Evolutionary conservation across 805 yeast species (phyloP), one percentile per base, ranked within the genome.

Genomic region (Candida stauntonica): DNA sequence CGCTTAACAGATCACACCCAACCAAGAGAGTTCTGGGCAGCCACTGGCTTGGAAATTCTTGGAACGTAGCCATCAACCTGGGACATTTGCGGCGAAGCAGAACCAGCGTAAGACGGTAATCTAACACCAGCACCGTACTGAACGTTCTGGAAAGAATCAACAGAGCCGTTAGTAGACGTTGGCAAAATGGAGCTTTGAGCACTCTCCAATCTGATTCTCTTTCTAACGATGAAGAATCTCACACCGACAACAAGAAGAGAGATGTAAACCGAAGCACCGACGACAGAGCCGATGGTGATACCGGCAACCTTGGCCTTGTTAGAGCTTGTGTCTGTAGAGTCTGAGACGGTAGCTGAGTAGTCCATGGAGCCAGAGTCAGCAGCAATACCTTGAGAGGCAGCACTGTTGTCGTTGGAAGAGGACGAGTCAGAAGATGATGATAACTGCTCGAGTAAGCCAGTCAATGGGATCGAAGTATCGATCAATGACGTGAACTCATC

Each of bases 231-330:
- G 61, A 67, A 76, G 47, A 66, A 64, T 55, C 73, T 70, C 55
- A 75, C 73, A 46, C 75, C 64, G 28, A 79, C 54, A 39, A 78
- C 65, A 68, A 87, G 72, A 16, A 75, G 62, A 0, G 76, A 67
- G 54, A 85, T 73, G 57, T 85, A 84, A 8, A 75, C 64, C 7
- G 74, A 65, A 32, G 86, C 81, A 38, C 96, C 97, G 12, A 75
- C 77, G 21, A 86, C 79, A 6, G 94, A 79, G 33, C 97, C 96
- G 29, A 86, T 71, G 12, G 91, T 80, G 37, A 88, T 75, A 26
- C 95, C 96, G 18, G 84, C 81, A 17, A 86, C 71, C 45, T 71
- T 71, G 32, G 65, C 63, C 43, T 63, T 64, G 19, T 24, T 34
- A 4, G 31, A 24, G 11, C 42, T 14, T 3, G 44, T 15, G n/a